Conservation (phyloP, 371 early-diverging fungal genomes). For the Mucor mucedo region DNA sequence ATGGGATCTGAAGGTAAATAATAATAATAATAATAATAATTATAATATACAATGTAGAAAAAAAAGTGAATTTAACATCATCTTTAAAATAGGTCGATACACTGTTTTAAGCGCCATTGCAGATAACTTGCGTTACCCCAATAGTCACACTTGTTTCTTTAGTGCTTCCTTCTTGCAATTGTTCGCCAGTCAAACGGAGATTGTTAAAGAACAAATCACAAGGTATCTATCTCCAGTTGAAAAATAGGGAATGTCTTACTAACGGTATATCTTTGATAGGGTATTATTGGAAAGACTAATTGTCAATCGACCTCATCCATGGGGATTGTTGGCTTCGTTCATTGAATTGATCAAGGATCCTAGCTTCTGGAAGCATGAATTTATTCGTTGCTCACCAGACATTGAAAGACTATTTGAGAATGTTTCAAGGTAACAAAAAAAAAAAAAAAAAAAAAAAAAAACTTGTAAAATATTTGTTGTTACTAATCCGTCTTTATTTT, state of each 20-base stretch:
- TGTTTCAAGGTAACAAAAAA: constrained; percentile 59
- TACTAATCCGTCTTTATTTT: not conserved
- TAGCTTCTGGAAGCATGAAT: constrained; percentile 85
- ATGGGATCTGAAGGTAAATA: constrained; percentile 82
- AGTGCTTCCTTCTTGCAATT: constrained; percentile 77
- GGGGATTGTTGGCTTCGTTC: constrained; percentile 95
- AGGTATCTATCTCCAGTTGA: not conserved
- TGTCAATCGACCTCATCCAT: constrained; percentile 97
- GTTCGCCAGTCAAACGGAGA: constrained; percentile 77
- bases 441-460: not conserved
- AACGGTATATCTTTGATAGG: not conserved
- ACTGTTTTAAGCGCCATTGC: constrained; percentile 87
- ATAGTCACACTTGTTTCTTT: constrained; percentile 94
- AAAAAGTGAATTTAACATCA: not conserved
- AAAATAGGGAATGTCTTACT: not conserved
- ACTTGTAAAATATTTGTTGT: not conserved
- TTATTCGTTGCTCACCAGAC: constrained; percentile 75
- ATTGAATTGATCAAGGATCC: constrained; percentile 95
- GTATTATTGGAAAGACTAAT: constrained; percentile 95
- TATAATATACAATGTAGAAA: not conserved
- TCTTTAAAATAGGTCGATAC: constrained; percentile 72
- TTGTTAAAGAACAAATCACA: constrained; percentile 90
- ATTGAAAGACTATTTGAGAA: constrained; percentile 76
- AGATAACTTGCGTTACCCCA: constrained; percentile 96
- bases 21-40: too few species aligned